phyloP scores from a whole-genome alignment of 192 early-diverging fungal genomes.

The Coemansia sp. region DNA sequence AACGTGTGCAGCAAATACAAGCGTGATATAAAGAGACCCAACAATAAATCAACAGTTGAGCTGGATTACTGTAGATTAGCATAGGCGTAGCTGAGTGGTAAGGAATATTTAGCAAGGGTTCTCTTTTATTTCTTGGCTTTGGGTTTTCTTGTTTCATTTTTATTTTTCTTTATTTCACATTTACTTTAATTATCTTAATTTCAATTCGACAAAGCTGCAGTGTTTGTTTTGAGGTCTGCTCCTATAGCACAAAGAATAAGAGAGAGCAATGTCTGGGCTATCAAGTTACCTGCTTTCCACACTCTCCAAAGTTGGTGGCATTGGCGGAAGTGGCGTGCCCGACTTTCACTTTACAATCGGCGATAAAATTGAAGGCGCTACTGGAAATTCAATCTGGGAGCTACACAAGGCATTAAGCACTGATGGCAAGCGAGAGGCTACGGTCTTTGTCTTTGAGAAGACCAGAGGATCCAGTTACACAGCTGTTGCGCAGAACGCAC shows the following conservation, averaged over 20 bases:
- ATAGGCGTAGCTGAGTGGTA: too few species aligned
- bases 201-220: background rate
- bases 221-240: background rate
- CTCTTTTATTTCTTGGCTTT: background rate
- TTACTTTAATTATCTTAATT: too few species aligned
- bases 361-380: slow-evolving; percentile 61
- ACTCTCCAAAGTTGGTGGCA: slow-evolving; percentile 40
- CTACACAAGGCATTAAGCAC: slow-evolving; percentile 47
- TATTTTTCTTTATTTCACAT: background rate
- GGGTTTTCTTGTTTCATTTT: background rate
- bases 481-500: slow-evolving; percentile 85
- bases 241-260: background rate
- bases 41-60: too few species aligned
- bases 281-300: slow-evolving; percentile 50
- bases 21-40: too few species aligned
- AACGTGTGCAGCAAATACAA: too few species aligned
- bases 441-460: slow-evolving; percentile 86
- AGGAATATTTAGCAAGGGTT: background rate
- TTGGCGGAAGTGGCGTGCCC: slow-evolving; percentile 60
- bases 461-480: slow-evolving; percentile 64
- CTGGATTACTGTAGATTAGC: too few species aligned
- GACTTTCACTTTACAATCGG: slow-evolving; percentile 69
- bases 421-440: slow-evolving; percentile 63
- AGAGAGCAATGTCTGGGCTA: slow-evolving; percentile 30
- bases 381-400: slow-evolving; percentile 65